Conservation (phyloP, 257 asterid genomes). For the Solanum lycopersicoides region DNA sequence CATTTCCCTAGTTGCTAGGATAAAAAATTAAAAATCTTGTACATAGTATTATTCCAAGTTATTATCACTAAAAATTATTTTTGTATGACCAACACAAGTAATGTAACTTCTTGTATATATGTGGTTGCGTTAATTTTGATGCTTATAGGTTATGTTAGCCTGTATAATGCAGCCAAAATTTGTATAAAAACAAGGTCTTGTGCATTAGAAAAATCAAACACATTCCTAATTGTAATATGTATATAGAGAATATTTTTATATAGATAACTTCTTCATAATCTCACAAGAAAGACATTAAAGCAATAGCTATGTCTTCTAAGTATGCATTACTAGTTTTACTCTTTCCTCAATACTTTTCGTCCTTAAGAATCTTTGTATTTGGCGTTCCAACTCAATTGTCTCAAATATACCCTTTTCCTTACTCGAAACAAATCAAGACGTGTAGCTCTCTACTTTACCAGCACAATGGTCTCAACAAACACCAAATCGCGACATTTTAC, state of each 20-base stretch:
- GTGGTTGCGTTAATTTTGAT: neutral
- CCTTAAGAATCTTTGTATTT: neutral
- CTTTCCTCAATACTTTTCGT: neutral
- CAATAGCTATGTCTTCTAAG: constrained; percentile 33
- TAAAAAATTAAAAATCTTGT: neutral
- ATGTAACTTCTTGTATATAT: neutral
- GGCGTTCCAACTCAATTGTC: constrained; percentile 3
- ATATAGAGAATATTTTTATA: neutral
- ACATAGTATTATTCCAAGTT: neutral
- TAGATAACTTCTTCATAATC: neutral
- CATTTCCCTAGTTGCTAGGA: neutral
- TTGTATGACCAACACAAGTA: neutral
- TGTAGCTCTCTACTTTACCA: constrained; percentile 59
- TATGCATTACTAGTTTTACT: constrained; percentile 1
- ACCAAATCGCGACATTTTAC: constrained; percentile 32
- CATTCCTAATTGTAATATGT: neutral
- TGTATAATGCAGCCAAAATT: neutral
- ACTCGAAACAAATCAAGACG: constrained; percentile 20
- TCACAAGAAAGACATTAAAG: constrained; percentile 7
- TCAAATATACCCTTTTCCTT: constrained; percentile 27
- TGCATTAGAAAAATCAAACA: neutral
- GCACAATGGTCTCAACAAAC: constrained; percentile 29
- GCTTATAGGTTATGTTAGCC: neutral
- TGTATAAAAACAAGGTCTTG: neutral
- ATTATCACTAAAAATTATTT: neutral